A percentile compares a stretch with the other conserved stretches of the same genome.
phyloP scores from a whole-genome alignment of 2,329 filamentous ascomycete genomes.

The Aureobasidium sp. region DNA sequence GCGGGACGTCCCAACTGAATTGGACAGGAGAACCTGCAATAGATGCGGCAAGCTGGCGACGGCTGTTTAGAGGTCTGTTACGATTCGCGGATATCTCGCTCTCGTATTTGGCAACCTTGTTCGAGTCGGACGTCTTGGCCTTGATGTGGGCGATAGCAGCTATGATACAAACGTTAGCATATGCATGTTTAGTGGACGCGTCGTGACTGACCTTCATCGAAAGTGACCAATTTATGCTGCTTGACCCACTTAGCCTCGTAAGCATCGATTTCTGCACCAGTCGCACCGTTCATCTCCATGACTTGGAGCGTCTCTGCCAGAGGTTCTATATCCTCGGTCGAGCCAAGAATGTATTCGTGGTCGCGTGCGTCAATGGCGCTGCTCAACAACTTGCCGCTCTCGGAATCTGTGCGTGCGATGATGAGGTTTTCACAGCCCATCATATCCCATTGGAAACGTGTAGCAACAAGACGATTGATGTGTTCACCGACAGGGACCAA shows the following conservation, averaged over 20 bases:
- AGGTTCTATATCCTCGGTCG: constrained; percentile 70
- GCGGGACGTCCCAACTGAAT: constrained; percentile 87
- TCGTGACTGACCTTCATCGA: constrained; percentile 58
- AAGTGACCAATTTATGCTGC: constrained; percentile 74
- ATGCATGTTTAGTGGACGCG: neutral
- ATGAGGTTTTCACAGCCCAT: constrained; percentile 95
- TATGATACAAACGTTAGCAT: neutral
- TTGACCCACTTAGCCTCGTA: constrained; percentile 89
- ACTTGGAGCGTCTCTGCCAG: constrained; percentile 81
- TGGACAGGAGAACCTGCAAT: constrained; percentile 62
- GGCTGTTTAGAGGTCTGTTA: constrained; percentile 70
- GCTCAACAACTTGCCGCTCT: constrained; percentile 83
- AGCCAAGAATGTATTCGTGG: constrained; percentile 92
- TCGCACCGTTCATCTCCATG: constrained; percentile 77
- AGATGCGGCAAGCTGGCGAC: constrained; percentile 63
- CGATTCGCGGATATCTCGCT: constrained; percentile 43
- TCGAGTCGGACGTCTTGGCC: constrained; percentile 18
- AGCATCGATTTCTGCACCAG: constrained; percentile 71
- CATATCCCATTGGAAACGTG: constrained; percentile 95
- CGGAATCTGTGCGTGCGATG: constrained; percentile 90
- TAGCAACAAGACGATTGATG: constrained; percentile 87
- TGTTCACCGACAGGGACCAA: constrained; percentile 90
- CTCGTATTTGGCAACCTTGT: constrained; percentile 17
- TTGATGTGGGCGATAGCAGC: constrained; percentile 41
- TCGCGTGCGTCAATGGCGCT: constrained; percentile 90